Base-by-base conservation (phyloP, 805 yeast species). In the Phaffomyces opuntiae region DNA sequence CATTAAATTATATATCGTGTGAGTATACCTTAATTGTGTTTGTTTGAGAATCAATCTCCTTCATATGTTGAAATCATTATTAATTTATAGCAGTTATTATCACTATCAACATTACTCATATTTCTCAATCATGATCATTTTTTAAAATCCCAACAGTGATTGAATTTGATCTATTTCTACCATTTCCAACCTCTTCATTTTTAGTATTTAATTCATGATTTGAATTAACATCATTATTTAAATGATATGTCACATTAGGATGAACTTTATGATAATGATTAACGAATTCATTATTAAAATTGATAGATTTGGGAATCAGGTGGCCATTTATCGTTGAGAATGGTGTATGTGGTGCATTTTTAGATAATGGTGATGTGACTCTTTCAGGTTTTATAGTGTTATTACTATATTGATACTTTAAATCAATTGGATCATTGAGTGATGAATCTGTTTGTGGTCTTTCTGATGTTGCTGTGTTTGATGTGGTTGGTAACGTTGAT, bases 241-340 rank as follows among this genome's bases (percentile, higher is more conserved):
- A 16, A 11, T 39, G 46, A 11, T 38, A 38, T 1, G 43, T n/a
- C 9, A 42, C 43, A 3, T 37, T 29, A 25, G 49, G 45, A 9
- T 68, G 72, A 19, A 67, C 70, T 45, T 70, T 73, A 41, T 65
- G 65, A 54, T 74, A 74, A 50, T 75, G 80, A 48, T 74, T 75
- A 36, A 49, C 56, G 52, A 43, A 63, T 33, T 49, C 44, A 12
- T 45, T 25, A 21, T 41, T 37, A 4, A 19, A 14, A 13, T 33
- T 38, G 17, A 43, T 31, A 7, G 31, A 29, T 29, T 44, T 47
- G 2, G 49, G 50, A 9, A 48, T 39, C 41, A 60, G 35, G 47
- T 63, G 68, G 0, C 67, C 61, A 46, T 54, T 55, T 7, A 54
- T 39, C 6, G 57, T 62, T 2, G 69, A 58, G 38, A 58, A 44